Evolutionary conservation across 805 yeast species (phyloP), one percentile per base, ranked within the genome.

Genomic region (Cyberlindnera mississippiensis): DNA sequence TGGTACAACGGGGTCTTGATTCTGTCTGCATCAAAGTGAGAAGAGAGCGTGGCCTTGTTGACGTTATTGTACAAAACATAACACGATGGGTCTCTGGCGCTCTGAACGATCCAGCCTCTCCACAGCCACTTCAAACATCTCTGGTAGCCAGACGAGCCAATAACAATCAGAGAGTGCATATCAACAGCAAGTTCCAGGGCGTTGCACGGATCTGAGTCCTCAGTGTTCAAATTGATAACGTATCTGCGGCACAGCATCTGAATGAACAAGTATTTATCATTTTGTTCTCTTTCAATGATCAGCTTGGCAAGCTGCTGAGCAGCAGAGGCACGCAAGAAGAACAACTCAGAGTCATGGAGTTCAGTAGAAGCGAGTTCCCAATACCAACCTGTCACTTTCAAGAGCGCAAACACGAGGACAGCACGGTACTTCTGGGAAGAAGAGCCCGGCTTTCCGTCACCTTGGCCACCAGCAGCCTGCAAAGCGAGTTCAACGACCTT

Each of bases 41-140:
- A 61, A 40, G 63, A 49, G 44, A 85, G 66, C 12, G 71, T 66
- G 4, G 78, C 66, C 18, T 80, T 76, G 1, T 78, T 69, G 12
- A 80, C 74, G 1, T 78, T 79, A 46, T 71, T 74, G 60, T 82
- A 86, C 42, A 81, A 56, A 19, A 77, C 80, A 53, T 83, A 88
- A 13, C 80, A 78, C 18, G 75, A 72, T 6, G 93, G 86, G 56
- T 86, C 87, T 12, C 60, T 61, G 11, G 80, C 76, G 17, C 83
- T 75, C 62, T 87, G 96, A 38, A 85, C 72, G 48, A 88, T 85
- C 95, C 96, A 86, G 22, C 96, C 96, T 42, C 90, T 69, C 96
- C 96, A 88, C 37, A 88, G 62, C 95, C 96, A 88, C 51, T 82
- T 79, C 55, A 87, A 73, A 64, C 96, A 86, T 40, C 95, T 67